phyloP scores from a whole-genome alignment of 176 grass and related monocot genomes.

The Dendrocalamus sinicus region DNA sequence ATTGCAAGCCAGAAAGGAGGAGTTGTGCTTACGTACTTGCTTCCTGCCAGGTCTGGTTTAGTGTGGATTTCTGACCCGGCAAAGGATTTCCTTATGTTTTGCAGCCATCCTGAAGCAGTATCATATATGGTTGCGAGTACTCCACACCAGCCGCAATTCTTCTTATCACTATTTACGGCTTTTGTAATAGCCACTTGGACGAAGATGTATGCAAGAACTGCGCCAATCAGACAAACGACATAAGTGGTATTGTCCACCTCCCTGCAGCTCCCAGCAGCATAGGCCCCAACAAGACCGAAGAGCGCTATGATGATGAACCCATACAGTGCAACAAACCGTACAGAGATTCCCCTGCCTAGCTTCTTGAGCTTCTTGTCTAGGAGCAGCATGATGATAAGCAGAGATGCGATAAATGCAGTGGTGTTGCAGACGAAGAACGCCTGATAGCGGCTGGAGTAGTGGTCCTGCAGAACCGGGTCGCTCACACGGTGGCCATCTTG shows the following conservation, averaged over 20 bases:
- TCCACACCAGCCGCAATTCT: no score
- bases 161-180: no score
- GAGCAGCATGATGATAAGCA: conserved; percentile 45
- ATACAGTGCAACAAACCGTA: not conserved
- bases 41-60: no score
- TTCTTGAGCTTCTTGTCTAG: conserved; percentile 20
- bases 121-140: no score
- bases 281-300: conserved; percentile 39
- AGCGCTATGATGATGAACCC: not conserved
- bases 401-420: conserved; percentile 23
- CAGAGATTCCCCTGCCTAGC: not conserved
- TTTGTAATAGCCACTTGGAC: not conserved
- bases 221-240: conserved; percentile 19
- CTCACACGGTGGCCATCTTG: not conserved
- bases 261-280: conserved; percentile 44
- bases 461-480: not conserved
- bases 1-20: no score
- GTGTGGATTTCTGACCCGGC: not conserved
- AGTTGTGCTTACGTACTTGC: not conserved
- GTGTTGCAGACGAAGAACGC: conserved; percentile 51
- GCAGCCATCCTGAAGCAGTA: no score
- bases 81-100: no score
- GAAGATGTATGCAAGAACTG: conserved; percentile 45
- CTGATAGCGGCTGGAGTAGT: not conserved
- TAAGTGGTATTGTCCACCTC: conserved; percentile 26